Base-by-base conservation (phyloP, 805 yeast species). In the Metschnikowia borealis region DNA sequence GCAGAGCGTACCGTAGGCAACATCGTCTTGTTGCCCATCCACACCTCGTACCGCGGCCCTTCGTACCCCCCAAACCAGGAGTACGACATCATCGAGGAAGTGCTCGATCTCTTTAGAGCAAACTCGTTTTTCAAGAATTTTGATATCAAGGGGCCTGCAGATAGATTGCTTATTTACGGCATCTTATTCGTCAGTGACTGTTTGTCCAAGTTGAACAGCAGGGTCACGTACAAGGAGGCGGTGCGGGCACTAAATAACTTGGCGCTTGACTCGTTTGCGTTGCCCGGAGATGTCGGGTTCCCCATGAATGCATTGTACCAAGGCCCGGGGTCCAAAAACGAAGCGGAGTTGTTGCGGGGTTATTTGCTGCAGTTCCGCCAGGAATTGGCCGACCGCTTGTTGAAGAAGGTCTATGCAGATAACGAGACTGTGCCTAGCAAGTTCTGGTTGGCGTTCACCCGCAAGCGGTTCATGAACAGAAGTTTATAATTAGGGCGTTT, bases 71-170 rank as follows among this genome's bases (percentile, higher is more conserved):
- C 95, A 5, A 75, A 80, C 15, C 80, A 82, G 50, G 78, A 72
- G 40, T 92, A 91, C 65, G 99, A 94, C 70, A 87, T 94, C 50
- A 79, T 88, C 50, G 99, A 94, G 67, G 99, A 94, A 67, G 79
- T 84, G 26, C 71, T 94, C 48, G 98, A 94, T 68, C 77, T 94
- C 49, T 94, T 94, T 70, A 79, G 99, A 58, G 97, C 97, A 60
- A 94, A 94, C 69, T 87, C 97, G 11, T 92, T 94, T 71, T 94
- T 94, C 80, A 87, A 88, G 66, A 94, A 94, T 75, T 94, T 94
- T 67, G 99, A 94, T 71, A 91, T 94, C 73, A 89, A 89, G 67
- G 96, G 97, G 11, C 87, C 96, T 20, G 86, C 97, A 3, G 99
- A 94, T 67, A 79, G 99, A 58, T 80, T 92, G 10, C 75, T 94